A percentile compares a stretch with the other conserved stretches of the same genome.
phyloP scores from a whole-genome alignment of 768 basidiomycete species.

The Thelephora ganbajun region DNA sequence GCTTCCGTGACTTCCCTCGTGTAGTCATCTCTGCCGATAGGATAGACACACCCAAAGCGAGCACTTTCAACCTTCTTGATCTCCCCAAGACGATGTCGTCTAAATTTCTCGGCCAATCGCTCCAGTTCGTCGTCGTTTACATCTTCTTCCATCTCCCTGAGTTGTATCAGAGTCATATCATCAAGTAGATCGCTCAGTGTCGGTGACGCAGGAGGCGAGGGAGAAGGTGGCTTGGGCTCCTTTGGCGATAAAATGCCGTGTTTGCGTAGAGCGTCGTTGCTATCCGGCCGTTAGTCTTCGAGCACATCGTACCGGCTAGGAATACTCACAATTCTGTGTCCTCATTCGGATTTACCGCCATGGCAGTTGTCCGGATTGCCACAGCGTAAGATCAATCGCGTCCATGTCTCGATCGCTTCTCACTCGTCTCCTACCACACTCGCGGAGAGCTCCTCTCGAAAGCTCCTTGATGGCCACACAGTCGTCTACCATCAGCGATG shows the following conservation, averaged over 20 bases:
- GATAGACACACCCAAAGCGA: conserved; percentile 74
- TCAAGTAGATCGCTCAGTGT: conserved; percentile 54
- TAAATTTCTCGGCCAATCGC: conserved; percentile 53
- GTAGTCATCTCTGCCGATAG: conserved; percentile 88
- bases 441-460: not conserved
- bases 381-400: not conserved
- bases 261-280: conserved; percentile 88
- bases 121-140: conserved; percentile 64
- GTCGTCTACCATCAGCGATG: conserved; percentile 17
- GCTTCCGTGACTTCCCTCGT: conserved; percentile 92
- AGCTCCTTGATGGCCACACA: not conserved
- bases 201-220: conserved; percentile 73
- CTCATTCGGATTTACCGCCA: conserved; percentile 74
- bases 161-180: conserved; percentile 46
- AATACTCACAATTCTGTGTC: conserved; percentile 87
- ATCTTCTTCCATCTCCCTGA: conserved; percentile 60
- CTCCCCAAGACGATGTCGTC: conserved; percentile 50
- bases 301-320: not conserved
- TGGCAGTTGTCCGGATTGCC: conserved; percentile 10
- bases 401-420: not conserved
- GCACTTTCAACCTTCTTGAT: conserved; percentile 43
- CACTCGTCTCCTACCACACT: not conserved
- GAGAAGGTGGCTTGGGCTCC: conserved; percentile 50
- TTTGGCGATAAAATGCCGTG: conserved; percentile 81
- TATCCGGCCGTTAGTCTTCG: conserved; percentile 19